Conservation (phyloP, 305 asterid species). For the Rubia balearica region DNA sequence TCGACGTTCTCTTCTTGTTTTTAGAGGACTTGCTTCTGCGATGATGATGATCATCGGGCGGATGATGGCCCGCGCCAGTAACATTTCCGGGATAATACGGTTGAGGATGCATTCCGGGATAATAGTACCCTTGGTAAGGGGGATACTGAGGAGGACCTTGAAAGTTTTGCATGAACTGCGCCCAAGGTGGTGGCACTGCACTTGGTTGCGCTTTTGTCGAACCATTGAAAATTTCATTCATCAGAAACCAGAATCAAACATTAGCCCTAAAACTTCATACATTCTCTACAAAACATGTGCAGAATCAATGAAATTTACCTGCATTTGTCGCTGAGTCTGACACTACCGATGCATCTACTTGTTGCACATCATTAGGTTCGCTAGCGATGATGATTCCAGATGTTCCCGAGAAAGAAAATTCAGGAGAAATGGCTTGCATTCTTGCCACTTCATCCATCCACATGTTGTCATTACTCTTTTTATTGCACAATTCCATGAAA, state of each 20-base stretch:
- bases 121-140: slow-evolving; percentile 47
- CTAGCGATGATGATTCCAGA: slow-evolving; percentile 41
- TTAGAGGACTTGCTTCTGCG: slow-evolving; percentile 8
- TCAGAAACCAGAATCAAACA: too few species aligned
- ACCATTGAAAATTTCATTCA: slow-evolving; percentile 16
- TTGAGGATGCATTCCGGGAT: slow-evolving; percentile 54
- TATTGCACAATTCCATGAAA: slow-evolving; percentile 61
- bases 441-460: slow-evolving; percentile 92
- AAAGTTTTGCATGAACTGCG: slow-evolving; percentile 48
- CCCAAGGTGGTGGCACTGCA: slow-evolving; percentile 52
- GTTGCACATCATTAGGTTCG: slow-evolving; percentile 34
- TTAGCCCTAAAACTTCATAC: background rate
- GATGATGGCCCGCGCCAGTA: slow-evolving; percentile 4
- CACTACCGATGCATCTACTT: slow-evolving; percentile 28
- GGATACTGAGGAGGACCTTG: slow-evolving; percentile 48
- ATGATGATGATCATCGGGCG: slow-evolving; percentile 8
- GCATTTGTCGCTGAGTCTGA: slow-evolving; percentile 37
- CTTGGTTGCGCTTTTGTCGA: slow-evolving; percentile 36
- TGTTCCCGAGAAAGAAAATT: slow-evolving; percentile 45
- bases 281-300: background rate
- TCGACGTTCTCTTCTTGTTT: slow-evolving; percentile 13
- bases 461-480: slow-evolving; percentile 55
- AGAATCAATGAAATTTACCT: slow-evolving; percentile 31
- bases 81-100: slow-evolving; percentile 40
- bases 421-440: slow-evolving; percentile 49